Conservation (phyloP, 23 red algal species). For the Gracilaria domingensis region DNA sequence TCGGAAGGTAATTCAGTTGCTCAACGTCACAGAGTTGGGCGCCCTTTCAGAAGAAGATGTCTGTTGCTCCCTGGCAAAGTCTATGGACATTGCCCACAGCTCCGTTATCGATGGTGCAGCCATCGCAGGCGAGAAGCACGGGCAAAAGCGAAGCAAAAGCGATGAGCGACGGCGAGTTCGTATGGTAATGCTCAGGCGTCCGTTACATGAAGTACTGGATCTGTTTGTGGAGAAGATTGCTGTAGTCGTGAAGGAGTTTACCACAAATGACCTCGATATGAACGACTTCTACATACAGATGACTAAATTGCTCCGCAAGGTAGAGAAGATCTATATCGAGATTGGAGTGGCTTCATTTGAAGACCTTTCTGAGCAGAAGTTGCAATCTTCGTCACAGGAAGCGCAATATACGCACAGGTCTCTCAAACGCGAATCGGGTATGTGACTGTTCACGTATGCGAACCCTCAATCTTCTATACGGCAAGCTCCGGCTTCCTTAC, state of each 20-base stretch:
- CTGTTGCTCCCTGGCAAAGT: neutral
- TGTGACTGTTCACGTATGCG: no score
- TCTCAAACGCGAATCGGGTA: no score
- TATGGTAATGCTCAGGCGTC: neutral
- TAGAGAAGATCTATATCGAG: neutral
- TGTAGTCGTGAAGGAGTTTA: neutral
- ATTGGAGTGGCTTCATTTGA: neutral
- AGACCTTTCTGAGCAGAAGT: neutral
- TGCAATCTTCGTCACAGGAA: no score
- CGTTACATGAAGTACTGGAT: neutral
- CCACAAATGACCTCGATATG: neutral
- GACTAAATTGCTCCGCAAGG: neutral
- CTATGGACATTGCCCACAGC: neutral
- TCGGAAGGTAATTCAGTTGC: neutral
- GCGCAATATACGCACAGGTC: no score
- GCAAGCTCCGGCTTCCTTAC: no score
- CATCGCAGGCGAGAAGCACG: neutral
- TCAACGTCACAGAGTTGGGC: neutral
- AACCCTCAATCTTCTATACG: no score
- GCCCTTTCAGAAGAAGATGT: neutral
- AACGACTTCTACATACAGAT: neutral
- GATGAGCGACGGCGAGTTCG: neutral
- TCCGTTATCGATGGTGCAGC: neutral
- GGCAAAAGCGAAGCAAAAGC: neutral
- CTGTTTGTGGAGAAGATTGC: neutral